A percentile compares a stretch with the other conserved stretches of the same genome.
phyloP scores from a whole-genome alignment of 495 filamentous ascomycete species.

The Hapsidospora chrysogenum region DNA sequence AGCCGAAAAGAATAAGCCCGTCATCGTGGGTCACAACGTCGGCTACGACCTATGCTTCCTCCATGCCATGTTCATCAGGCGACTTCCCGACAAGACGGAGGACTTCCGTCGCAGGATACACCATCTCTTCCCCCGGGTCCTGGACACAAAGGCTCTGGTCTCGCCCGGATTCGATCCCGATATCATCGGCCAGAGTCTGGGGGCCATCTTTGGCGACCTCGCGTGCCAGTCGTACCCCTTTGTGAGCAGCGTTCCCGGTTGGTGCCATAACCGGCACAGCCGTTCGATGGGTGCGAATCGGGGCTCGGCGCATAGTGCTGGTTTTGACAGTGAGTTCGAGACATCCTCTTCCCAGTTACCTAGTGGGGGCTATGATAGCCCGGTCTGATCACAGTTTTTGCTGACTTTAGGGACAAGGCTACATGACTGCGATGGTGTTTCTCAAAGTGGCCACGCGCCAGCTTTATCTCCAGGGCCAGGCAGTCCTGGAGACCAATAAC shows the following conservation, averaged over 20 bases:
- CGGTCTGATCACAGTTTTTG: too few relatives aligned
- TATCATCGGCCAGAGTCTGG: background rate
- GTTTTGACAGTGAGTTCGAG: constrained; percentile 52
- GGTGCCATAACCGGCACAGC: background rate
- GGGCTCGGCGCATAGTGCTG: constrained; percentile 36
- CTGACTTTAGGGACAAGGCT: too few relatives aligned
- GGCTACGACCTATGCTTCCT: constrained; percentile 62
- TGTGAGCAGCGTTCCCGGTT: background rate
- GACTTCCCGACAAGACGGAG: constrained; percentile 40
- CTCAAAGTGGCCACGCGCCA: constrained; percentile 33
- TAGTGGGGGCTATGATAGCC: too few relatives aligned
- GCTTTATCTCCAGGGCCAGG: too few relatives aligned
- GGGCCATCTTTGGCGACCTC: background rate
- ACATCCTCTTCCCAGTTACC: too few relatives aligned
- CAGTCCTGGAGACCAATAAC: too few relatives aligned
- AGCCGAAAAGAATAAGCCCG: constrained; percentile 28
- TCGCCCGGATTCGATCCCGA: constrained; percentile 12
- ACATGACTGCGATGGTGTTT: constrained; percentile 48
- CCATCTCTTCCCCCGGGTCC: constrained; percentile 44
- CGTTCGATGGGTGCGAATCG: background rate
- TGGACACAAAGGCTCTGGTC: constrained; percentile 69
- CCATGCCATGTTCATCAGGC: constrained; percentile 50
- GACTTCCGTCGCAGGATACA: constrained; percentile 41
- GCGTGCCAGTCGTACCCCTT: constrained; percentile 14
- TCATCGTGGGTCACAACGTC: constrained; percentile 63